Evolutionary conservation across 1,284 basidiomycete genomes (phyloP).

Genomic region (Marasmius oreades): DNA sequence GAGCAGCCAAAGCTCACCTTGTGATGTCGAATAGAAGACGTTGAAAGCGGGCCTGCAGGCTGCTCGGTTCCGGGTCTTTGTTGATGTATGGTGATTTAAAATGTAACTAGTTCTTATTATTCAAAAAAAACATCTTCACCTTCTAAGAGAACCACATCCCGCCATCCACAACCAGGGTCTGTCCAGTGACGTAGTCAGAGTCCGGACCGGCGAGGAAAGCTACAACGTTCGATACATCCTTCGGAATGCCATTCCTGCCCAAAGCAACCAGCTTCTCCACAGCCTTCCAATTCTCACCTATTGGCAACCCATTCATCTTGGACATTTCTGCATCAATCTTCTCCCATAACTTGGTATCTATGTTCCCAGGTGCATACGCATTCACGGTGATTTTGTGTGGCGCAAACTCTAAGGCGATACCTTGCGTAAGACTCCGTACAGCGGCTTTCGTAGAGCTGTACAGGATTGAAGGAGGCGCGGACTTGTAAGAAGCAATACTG

Average conservation of each 20-base stretch:
- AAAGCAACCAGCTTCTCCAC: conserved; percentile 2
- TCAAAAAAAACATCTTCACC: too few relatives aligned
- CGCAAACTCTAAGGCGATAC: conserved; percentile 12
- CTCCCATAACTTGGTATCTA: conserved; percentile 14
- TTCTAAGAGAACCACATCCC: too few relatives aligned
- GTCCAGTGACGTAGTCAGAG: conserved; percentile 17
- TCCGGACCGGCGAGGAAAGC: conserved; percentile 14
- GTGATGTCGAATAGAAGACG: too few relatives aligned
- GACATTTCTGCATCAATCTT: conserved; percentile 10
- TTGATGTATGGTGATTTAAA: too few relatives aligned
- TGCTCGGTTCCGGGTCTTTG: too few relatives aligned
- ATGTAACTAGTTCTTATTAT: too few relatives aligned
- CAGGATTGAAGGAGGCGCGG: conserved; percentile 3
- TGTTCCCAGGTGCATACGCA: conserved; percentile 14
- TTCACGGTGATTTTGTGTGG: conserved; percentile 14
- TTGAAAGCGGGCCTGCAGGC: too few relatives aligned
- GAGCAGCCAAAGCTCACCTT: too few relatives aligned
- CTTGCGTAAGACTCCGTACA: conserved; percentile 13
- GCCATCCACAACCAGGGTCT: conserved; percentile 15
- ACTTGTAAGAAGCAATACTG: conserved; percentile 7
- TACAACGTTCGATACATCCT: conserved; percentile 13
- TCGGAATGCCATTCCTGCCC: conserved; percentile 13
- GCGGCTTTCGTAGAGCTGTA: conserved; percentile 15
- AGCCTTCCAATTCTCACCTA: conserved; percentile 9
- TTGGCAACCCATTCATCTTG: conserved; percentile 8